A percentile compares a stretch with the other conserved stretches of the same genome.
Conservation (phyloP, 2,329 filamentous ascomycete genomes). For the Penicillium sp. region DNA sequence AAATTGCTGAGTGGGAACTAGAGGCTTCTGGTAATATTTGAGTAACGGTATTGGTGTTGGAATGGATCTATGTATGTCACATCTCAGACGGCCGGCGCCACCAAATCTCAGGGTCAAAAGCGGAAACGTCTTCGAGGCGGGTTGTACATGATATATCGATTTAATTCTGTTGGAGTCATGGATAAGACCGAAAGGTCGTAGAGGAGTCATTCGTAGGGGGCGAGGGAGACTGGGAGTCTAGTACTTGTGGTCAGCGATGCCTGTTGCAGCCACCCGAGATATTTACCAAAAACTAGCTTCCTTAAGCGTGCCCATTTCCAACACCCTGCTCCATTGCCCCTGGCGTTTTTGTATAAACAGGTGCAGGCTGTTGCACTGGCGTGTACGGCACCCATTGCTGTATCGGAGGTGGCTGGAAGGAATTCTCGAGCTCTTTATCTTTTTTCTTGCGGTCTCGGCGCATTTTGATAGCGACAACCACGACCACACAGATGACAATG, state of each 20-base stretch:
- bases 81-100: no score
- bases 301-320: background rate
- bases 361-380: slow-evolving; percentile 18
- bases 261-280: background rate
- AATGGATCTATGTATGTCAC: no score
- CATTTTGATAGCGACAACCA: slow-evolving; percentile 13
- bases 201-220: no score
- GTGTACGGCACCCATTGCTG: slow-evolving; percentile 18
- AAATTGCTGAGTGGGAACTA: no score
- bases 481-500: slow-evolving; percentile 8
- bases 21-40: no score
- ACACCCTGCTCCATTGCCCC: slow-evolving; percentile 15
- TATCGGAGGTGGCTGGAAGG: slow-evolving; percentile 20
- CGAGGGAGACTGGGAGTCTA: no score
- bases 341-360: slow-evolving; percentile 10
- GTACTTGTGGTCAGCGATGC: background rate
- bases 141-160: no score
- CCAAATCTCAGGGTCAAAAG: no score
- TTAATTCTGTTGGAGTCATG: no score
- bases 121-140: no score
- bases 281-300: background rate
- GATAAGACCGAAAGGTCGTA: no score
- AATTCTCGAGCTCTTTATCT: slow-evolving; percentile 6
- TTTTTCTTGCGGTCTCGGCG: slow-evolving; percentile 16
- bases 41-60: no score